phyloP scores from a whole-genome alignment of 2,329 filamentous ascomycete genomes.

The Pseudonectria foliicola region DNA sequence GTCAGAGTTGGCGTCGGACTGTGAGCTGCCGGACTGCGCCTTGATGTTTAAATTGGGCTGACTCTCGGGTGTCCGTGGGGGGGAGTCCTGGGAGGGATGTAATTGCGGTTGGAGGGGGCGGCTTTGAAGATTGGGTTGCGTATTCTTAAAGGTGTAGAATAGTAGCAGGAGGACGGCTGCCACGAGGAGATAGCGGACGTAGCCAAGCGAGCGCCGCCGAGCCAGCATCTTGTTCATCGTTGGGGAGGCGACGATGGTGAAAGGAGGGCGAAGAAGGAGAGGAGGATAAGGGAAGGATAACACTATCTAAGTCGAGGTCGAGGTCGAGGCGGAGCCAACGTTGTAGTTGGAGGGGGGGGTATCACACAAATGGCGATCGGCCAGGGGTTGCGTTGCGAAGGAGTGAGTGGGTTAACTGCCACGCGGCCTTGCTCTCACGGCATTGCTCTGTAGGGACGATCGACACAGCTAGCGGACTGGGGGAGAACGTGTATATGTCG shows the following conservation, averaged over 20 bases:
- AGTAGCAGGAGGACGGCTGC: conserved; percentile 27
- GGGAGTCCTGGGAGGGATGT: conserved; percentile 1
- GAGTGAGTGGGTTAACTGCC: too few species aligned
- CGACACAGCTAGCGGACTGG: too few species aligned
- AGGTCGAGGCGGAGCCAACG: too few species aligned
- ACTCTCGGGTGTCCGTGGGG: neutral
- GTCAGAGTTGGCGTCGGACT: neutral
- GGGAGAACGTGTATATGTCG: too few species aligned
- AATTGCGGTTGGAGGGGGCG: conserved; percentile 1
- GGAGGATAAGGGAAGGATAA: neutral
- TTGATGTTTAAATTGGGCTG: neutral
- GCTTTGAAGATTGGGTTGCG: neutral
- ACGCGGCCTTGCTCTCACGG: too few species aligned
- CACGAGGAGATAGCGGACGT: conserved; percentile 35
- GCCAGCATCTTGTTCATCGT: conserved; percentile 29
- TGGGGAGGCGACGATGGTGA: neutral
- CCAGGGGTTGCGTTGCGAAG: neutral
- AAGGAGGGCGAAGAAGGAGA: neutral
- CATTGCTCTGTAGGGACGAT: too few species aligned
- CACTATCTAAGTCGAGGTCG: too few species aligned
- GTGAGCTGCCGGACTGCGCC: neutral
- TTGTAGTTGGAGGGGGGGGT: neutral
- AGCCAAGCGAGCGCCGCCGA: conserved; percentile 35
- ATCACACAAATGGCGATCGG: neutral
- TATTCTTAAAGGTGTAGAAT: conserved; percentile 22